These are phyloP conservation scores for Plasmodium knowlesi DNA, from an alignment of 169 alveolate genomes.

Conservation along the genomic window DNA sequence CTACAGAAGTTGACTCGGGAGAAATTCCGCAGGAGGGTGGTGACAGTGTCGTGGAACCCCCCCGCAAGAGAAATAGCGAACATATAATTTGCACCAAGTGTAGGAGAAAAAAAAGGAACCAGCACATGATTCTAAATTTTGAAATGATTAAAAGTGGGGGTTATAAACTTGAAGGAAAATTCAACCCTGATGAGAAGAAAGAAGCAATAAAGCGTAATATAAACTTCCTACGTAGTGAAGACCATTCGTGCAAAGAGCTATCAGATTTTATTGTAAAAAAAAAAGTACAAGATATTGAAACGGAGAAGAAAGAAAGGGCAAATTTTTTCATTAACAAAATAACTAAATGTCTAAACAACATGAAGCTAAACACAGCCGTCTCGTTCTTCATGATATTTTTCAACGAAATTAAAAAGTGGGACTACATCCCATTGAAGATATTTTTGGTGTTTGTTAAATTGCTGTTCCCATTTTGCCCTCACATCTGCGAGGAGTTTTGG, in stretches of 20 bases:
- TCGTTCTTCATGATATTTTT: conserved; percentile 80
- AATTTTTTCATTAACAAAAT: conserved; percentile 73
- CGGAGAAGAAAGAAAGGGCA: conserved; percentile 51
- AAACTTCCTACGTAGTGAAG: neutral
- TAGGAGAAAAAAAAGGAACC: neutral
- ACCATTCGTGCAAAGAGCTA: conserved; percentile 7
- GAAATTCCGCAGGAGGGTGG: neutral
- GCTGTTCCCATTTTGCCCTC: conserved; percentile 89
- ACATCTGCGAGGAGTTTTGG: conserved; percentile 87
- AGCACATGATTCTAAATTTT: conserved; percentile 18
- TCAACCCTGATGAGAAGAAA: neutral
- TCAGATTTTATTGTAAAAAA: conserved; percentile 19
- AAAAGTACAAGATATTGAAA: conserved; percentile 13
- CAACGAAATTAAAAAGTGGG: conserved; percentile 73
- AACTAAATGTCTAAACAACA: conserved; percentile 78
- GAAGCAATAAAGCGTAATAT: conserved; percentile 28
- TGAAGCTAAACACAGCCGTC: conserved; percentile 82
- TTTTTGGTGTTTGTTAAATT: conserved; percentile 74
- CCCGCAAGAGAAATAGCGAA: neutral
- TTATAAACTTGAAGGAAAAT: neutral
- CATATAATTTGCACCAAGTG: conserved; percentile 40
- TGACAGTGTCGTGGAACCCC: neutral
- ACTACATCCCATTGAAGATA: conserved; percentile 57
- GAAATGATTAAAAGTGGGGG: neutral
- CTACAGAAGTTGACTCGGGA: neutral